Percentiles rank a stretch among this genome's conserved stretches.
Evolutionary conservation across 345 rosid genomes (phyloP).

Genomic region (Syzygium oleosum): DNA sequence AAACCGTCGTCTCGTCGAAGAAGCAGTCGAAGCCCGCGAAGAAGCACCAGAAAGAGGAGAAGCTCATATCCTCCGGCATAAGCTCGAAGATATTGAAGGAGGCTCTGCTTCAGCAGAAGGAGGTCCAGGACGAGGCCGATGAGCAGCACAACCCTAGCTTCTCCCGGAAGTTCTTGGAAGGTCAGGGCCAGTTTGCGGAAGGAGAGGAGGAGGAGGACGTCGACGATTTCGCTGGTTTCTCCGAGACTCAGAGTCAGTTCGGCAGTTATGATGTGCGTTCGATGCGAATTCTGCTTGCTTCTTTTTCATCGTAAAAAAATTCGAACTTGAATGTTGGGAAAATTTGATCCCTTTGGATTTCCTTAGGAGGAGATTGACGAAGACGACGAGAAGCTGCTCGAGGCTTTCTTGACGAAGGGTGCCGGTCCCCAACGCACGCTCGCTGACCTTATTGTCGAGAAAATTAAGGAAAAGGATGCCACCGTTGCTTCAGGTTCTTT

Average conservation of each 20-base stretch:
- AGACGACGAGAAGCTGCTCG: slow-evolving; percentile 76
- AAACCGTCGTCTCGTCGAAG: slow-evolving; percentile 31
- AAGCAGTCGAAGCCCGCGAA: slow-evolving; percentile 57
- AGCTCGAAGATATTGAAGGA: slow-evolving; percentile 81
- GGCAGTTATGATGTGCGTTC: slow-evolving; percentile 39
- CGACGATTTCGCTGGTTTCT: slow-evolving; percentile 53
- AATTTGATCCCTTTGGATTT: not conserved
- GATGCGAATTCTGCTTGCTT: not conserved
- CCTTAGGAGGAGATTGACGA: slow-evolving; percentile 65
- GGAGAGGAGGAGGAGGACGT: slow-evolving; percentile 28
- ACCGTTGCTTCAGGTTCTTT: slow-evolving; percentile 52
- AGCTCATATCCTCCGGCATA: slow-evolving; percentile 60
- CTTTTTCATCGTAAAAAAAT: not conserved
- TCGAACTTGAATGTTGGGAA: not conserved
- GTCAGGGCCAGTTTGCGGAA: slow-evolving; percentile 13
- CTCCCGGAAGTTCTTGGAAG: slow-evolving; percentile 28
- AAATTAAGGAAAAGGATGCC: slow-evolving; percentile 52
- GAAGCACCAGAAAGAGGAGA: slow-evolving; percentile 51
- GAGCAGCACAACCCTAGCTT: slow-evolving; percentile 20
- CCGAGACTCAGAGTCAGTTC: slow-evolving; percentile 49
- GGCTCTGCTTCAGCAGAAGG: slow-evolving; percentile 80
- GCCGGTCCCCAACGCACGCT: slow-evolving; percentile 67
- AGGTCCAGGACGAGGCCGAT: slow-evolving; percentile 55
- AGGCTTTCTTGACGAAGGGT: slow-evolving; percentile 63
- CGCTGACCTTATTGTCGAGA: slow-evolving; percentile 62